Conservation (phyloP, 345 rosid genomes). For the Jatropha curcas region DNA sequence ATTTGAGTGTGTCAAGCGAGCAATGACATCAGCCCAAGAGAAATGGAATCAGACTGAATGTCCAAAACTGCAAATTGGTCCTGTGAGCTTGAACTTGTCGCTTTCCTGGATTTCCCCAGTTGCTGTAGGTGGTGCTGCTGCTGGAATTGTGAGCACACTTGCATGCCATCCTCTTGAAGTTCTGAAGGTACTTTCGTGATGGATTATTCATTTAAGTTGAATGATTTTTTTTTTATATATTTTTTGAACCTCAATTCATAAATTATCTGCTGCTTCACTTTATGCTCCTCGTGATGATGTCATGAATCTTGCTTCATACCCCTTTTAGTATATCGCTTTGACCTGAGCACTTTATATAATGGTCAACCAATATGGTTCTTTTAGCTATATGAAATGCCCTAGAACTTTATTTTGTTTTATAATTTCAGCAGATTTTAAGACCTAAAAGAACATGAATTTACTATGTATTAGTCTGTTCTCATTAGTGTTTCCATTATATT, state of each 20-base stretch:
- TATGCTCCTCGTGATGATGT: background rate
- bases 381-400: background rate
- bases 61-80: constrained; percentile 66
- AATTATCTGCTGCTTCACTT: background rate
- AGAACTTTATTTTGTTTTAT: background rate
- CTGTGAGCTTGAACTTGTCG: constrained; percentile 53
- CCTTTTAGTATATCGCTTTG: background rate
- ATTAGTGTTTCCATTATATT: constrained; percentile 18
- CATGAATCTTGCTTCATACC: background rate
- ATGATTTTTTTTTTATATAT: background rate
- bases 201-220: constrained; percentile 9
- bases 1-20: constrained; percentile 87
- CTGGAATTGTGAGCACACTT: constrained; percentile 86
- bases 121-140: constrained; percentile 97
- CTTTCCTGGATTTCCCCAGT: constrained; percentile 88
- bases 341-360: background rate
- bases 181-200: constrained; percentile 58
- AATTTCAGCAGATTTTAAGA: no score
- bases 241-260: background rate
- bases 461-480: background rate
- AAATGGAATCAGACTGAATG: constrained; percentile 54
- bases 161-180: constrained; percentile 99
- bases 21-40: constrained; percentile 70
- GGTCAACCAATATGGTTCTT: background rate
- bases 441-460: no score